Percentiles rank a stretch among this genome's conserved stretches.
These are phyloP conservation scores for Cyberlindnera maritima DNA, from an alignment of 805 yeast genomes.

Conservation along the genomic window DNA sequence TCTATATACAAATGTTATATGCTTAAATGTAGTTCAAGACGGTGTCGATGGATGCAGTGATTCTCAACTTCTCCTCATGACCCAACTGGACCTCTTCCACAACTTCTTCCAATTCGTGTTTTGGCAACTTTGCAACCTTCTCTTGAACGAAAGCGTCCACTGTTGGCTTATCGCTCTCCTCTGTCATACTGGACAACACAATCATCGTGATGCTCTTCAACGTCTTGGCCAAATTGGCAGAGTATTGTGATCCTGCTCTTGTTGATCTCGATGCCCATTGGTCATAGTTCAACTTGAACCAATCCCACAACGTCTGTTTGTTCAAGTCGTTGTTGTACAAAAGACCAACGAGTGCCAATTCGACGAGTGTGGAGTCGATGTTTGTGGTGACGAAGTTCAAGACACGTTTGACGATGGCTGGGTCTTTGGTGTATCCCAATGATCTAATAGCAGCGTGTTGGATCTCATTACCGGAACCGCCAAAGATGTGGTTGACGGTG, in stretches of 20 bases:
- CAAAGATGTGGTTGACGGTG: slow-evolving; percentile 34
- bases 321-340: slow-evolving; percentile 35
- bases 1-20: background rate
- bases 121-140: slow-evolving; percentile 34
- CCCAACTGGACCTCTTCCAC: slow-evolving; percentile 10
- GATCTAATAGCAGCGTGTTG: slow-evolving; percentile 57
- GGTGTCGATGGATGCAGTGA: slow-evolving; percentile 13
- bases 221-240: slow-evolving; percentile 45
- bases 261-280: slow-evolving; percentile 49
- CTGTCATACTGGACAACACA: slow-evolving; percentile 35
- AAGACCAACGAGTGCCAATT: slow-evolving; percentile 55
- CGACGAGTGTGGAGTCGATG: slow-evolving; percentile 53
- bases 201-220: slow-evolving; percentile 36
- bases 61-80: slow-evolving; percentile 16
- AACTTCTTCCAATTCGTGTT: slow-evolving; percentile 35
- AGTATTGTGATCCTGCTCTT: slow-evolving; percentile 42
- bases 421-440: slow-evolving; percentile 46
- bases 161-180: slow-evolving; percentile 25
- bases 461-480: slow-evolving; percentile 34
- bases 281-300: slow-evolving; percentile 55
- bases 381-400: slow-evolving; percentile 57
- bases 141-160: slow-evolving; percentile 32
- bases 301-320: slow-evolving; percentile 45
- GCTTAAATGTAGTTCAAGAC: slow-evolving; percentile 6
- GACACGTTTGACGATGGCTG: slow-evolving; percentile 48